Evolutionary conservation across 805 yeast species (phyloP).

Genomic region (Myxozyma sirexii): DNA sequence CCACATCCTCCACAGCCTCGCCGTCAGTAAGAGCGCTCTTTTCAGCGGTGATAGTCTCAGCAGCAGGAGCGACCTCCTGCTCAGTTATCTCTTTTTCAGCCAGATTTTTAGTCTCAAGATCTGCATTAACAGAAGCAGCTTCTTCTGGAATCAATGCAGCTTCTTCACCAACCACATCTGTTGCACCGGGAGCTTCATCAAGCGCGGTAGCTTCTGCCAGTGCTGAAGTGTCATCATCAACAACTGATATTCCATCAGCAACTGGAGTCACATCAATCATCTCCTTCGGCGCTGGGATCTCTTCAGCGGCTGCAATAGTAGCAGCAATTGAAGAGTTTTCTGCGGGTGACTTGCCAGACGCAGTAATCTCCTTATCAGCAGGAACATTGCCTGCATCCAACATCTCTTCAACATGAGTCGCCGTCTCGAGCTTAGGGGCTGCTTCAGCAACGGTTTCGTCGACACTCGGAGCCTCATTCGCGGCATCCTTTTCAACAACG

Average conservation of each 20-base stretch:
- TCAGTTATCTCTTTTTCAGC: background rate
- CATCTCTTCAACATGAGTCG: too few relatives aligned
- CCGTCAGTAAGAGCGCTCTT: background rate
- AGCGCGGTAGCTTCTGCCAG: background rate
- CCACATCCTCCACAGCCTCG: background rate
- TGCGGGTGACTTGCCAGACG: too few relatives aligned
- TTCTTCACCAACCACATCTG: background rate
- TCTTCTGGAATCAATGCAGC: background rate
- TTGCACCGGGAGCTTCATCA: background rate
- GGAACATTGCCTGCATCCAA: too few relatives aligned
- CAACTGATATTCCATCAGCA: too few relatives aligned
- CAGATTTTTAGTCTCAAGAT: too few relatives aligned
- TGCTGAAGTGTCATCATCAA: background rate
- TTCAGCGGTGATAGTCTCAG: background rate
- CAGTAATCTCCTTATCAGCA: too few relatives aligned
- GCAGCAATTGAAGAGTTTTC: too few relatives aligned
- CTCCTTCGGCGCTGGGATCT: background rate
- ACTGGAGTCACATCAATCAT: background rate
- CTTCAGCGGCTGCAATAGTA: too few relatives aligned
- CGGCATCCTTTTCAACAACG: too few relatives aligned
- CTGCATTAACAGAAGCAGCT: background rate
- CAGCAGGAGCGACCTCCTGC: background rate
- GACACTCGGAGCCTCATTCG: too few relatives aligned
- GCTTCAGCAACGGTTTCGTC: too few relatives aligned
- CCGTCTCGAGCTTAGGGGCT: too few relatives aligned